Evolutionary conservation across 768 basidiomycete species (phyloP).

Genomic region (Boletellus ananiceps): DNA sequence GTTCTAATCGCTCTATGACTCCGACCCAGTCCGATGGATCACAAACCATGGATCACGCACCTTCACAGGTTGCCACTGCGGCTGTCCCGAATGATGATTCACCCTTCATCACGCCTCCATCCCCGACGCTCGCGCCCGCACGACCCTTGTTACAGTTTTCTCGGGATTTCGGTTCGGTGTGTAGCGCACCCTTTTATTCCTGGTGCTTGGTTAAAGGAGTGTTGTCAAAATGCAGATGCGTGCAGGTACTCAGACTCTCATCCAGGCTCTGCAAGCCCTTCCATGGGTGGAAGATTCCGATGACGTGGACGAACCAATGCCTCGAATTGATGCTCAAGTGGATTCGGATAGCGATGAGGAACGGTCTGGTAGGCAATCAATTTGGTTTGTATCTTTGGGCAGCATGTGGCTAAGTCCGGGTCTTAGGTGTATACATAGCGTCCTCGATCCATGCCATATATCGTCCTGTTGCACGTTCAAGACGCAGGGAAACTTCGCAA

Average conservation of each 20-base stretch:
- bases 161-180: slow-evolving; percentile 67
- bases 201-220: not conserved
- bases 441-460: slow-evolving; percentile 89
- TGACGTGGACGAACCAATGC: slow-evolving; percentile 57
- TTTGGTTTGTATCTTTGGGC: slow-evolving; percentile 7
- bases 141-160: slow-evolving; percentile 51
- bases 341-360: slow-evolving; percentile 70
- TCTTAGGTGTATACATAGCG: slow-evolving; percentile 48
- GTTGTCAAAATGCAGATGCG: slow-evolving; percentile 56
- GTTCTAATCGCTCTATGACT: slow-evolving; percentile 10
- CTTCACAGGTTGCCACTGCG: slow-evolving; percentile 6
- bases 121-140: slow-evolving; percentile 46
- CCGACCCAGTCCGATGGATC: slow-evolving; percentile 17
- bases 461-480: slow-evolving; percentile 69
- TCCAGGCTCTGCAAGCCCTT: slow-evolving; percentile 82
- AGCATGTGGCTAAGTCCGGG: slow-evolving; percentile 2
- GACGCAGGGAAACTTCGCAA: slow-evolving; percentile 34
- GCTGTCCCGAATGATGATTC: slow-evolving; percentile 42
- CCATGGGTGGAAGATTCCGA: slow-evolving; percentile 72
- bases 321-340: slow-evolving; percentile 35
- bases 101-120: slow-evolving; percentile 71
- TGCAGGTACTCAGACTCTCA: slow-evolving; percentile 82
- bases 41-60: slow-evolving; percentile 3
- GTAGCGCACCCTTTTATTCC: slow-evolving; percentile 24
- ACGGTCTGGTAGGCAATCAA: slow-evolving; percentile 29